Percentiles rank a stretch among this genome's conserved stretches.
phyloP scores from a whole-genome alignment of 169 alveolate species.

The Eimeria zaria region DNA sequence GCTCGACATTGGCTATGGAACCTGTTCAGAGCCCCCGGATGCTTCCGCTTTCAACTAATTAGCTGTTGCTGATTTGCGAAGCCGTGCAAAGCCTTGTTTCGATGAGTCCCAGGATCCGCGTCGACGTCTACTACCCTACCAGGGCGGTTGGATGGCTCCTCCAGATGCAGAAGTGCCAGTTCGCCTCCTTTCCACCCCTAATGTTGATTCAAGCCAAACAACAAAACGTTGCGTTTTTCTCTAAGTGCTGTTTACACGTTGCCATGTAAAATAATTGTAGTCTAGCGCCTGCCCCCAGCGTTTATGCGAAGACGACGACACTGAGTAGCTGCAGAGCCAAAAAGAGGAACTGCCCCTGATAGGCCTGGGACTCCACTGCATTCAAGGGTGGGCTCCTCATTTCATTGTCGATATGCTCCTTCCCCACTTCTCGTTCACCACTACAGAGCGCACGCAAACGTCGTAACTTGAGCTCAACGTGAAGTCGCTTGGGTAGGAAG shows the following conservation, averaged over 20 bases:
- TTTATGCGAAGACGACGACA: neutral
- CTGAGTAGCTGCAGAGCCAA: neutral
- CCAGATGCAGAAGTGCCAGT: neutral
- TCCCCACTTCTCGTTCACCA: too few species aligned
- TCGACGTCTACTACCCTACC: constrained; percentile 1
- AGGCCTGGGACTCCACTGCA: neutral
- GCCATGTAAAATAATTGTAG: constrained; percentile 13
- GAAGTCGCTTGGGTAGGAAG: neutral
- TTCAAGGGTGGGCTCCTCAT: neutral
- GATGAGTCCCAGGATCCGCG: neutral
- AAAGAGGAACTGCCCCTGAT: neutral
- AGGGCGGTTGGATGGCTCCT: constrained; percentile 13
- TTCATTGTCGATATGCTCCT: neutral
- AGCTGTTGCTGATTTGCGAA: constrained; percentile 21
- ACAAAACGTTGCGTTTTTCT: neutral
- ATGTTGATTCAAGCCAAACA: neutral
- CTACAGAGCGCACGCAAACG: neutral
- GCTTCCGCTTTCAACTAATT: neutral
- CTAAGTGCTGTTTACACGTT: neutral
- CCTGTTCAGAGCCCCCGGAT: neutral
- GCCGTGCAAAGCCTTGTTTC: constrained; percentile 40
- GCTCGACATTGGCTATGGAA: neutral
- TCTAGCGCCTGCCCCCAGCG: constrained; percentile 10
- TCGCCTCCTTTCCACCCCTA: neutral
- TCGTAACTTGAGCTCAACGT: neutral